Percentiles rank a stretch among this genome's conserved stretches.
phyloP scores from a whole-genome alignment of 2,329 filamentous ascomycete genomes.

The Calonectria hongkongensis region DNA sequence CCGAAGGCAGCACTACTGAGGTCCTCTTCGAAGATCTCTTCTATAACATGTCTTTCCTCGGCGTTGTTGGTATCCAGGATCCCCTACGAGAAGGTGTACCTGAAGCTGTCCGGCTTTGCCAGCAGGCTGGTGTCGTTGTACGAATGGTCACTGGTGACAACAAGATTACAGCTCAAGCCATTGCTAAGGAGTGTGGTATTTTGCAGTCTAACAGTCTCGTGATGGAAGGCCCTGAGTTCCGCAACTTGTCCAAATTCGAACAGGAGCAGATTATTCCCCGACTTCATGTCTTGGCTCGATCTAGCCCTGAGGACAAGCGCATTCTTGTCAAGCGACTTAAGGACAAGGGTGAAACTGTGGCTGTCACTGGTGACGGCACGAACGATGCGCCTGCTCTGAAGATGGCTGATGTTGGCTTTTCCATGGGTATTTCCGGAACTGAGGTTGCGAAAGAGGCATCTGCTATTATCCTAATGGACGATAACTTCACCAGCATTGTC shows the following conservation, averaged over 20 bases:
- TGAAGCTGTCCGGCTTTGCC: constrained; percentile 83
- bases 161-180: constrained; percentile 85
- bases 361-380: constrained; percentile 88
- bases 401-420: constrained; percentile 88
- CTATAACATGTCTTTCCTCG: constrained; percentile 79
- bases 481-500: constrained; percentile 91
- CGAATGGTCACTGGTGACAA: constrained; percentile 93
- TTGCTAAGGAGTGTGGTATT: constrained; percentile 87
- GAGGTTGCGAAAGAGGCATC: constrained; percentile 91
- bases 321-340: constrained; percentile 83
- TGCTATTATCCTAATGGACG: constrained; percentile 90
- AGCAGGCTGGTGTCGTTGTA: constrained; percentile 85
- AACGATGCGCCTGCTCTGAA: constrained; percentile 89
- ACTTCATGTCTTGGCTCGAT: constrained; percentile 83
- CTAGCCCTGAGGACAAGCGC: constrained; percentile 86
- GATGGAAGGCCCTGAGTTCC: constrained; percentile 87
- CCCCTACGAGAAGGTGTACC: constrained; percentile 84
- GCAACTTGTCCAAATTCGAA: constrained; percentile 79
- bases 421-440: constrained; percentile 89
- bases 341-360: constrained; percentile 84
- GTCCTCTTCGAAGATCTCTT: constrained; percentile 81
- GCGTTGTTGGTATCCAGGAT: constrained; percentile 87
- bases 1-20: constrained; percentile 74
- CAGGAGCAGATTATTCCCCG: constrained; percentile 81
- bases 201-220: constrained; percentile 80